Percentiles rank a stretch among this genome's conserved stretches.
Conservation (phyloP, 2,329 filamentous ascomycete genomes). For the Fusarium citri region DNA sequence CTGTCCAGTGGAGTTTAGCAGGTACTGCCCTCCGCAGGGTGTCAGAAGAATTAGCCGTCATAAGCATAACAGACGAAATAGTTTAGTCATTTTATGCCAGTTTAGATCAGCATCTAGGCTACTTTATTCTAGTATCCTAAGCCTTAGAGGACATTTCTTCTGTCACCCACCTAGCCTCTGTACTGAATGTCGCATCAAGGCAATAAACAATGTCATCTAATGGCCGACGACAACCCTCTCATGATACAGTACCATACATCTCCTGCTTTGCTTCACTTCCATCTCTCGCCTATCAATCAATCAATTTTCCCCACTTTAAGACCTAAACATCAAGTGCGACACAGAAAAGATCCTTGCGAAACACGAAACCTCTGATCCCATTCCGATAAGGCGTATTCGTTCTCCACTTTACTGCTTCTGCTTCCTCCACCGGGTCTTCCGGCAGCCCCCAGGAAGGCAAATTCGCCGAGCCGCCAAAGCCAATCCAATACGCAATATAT, state of each 20-base stretch:
- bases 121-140: too few species aligned
- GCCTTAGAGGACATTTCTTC: too few species aligned
- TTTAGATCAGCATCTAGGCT: too few species aligned
- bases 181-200: background rate
- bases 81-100: too few species aligned
- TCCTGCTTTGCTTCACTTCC: background rate
- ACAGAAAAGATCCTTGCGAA: conserved; percentile 13
- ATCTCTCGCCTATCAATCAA: background rate
- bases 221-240: conserved; percentile 6
- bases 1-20: background rate
- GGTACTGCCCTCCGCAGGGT: too few species aligned
- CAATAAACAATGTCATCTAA: conserved; percentile 10
- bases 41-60: too few species aligned
- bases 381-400: conserved; percentile 14
- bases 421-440: conserved; percentile 27
- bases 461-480: conserved; percentile 22
- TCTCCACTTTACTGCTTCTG: conserved; percentile 32
- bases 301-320: background rate
- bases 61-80: too few species aligned
- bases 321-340: conserved; percentile 14
- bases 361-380: conserved; percentile 5
- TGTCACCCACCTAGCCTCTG: background rate
- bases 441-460: conserved; percentile 23
- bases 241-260: background rate
- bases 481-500: conserved; percentile 22